Percentiles rank a stretch among this genome's conserved stretches.
Conservation (phyloP, 1,284 basidiomycete species). For the Leccinum discolor region DNA sequence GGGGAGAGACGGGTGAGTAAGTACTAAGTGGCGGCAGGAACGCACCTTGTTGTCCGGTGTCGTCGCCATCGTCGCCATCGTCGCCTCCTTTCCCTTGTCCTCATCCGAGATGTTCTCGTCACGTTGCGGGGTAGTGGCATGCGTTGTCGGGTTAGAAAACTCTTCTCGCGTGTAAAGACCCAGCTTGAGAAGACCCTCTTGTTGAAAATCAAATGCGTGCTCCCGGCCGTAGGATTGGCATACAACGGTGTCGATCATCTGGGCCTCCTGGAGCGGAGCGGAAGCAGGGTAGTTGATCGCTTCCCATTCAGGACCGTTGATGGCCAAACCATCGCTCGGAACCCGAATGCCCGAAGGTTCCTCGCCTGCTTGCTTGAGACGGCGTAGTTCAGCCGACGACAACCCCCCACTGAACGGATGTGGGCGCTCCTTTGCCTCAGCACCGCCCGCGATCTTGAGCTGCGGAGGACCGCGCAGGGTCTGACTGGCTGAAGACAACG, state of each 20-base stretch:
- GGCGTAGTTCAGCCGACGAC: conserved; percentile 61
- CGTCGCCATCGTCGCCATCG: too few relatives aligned
- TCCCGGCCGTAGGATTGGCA: conserved; percentile 65
- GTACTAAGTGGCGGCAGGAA: too few relatives aligned
- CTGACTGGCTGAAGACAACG: conserved; percentile 49
- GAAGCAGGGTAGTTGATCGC: conserved; percentile 39
- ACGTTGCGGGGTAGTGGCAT: too few relatives aligned
- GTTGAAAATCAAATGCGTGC: conserved; percentile 65
- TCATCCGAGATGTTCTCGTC: too few relatives aligned
- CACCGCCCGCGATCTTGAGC: conserved; percentile 49
- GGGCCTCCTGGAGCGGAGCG: not conserved
- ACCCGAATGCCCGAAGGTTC: conserved; percentile 62
- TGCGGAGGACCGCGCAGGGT: conserved; percentile 53
- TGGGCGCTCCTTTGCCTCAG: conserved; percentile 70
- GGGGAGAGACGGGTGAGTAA: too few relatives aligned
- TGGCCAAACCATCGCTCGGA: conserved; percentile 66
- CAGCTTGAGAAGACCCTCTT: conserved; percentile 68
- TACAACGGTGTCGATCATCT: conserved; percentile 46
- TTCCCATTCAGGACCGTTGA: conserved; percentile 61
- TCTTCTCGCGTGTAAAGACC: conserved; percentile 51
- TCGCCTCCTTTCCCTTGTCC: too few relatives aligned
- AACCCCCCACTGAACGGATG: conserved; percentile 77
- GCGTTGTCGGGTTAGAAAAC: not conserved
- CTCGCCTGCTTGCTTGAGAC: conserved; percentile 68
- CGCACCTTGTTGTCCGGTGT: too few relatives aligned